Base-by-base conservation (phyloP, 2,329 filamentous ascomycete species). In the Colletotrichum sublineola region DNA sequence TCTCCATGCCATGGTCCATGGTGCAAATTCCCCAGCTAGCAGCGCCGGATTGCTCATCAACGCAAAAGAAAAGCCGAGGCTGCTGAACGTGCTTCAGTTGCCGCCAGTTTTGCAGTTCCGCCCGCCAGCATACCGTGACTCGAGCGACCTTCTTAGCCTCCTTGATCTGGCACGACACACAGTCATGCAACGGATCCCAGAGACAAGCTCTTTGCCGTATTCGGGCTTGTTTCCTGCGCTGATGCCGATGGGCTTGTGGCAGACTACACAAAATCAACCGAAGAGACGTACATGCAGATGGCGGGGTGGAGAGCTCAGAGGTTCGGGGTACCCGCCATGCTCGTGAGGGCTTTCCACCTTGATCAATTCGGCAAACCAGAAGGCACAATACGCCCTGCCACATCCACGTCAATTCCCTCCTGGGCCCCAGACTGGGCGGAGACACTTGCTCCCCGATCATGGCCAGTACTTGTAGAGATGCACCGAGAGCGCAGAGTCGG, bases 161-260 rank as follows among this genome's bases (percentile, higher is more conserved):
- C 44, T 67, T 1, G 63, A 67, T 7, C 5, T 36, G 4, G 58
- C 63, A 2, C 42, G 44, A 0, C 18, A 24, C 3, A 24, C 3
- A 67, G 52, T 9, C 52, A 12, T 1, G 76, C 78, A 2, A 75
- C 77, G 15, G 74, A 78, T 8, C 73, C 77, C 2, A 72, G 74
- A 3, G 78, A 79, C 56, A 79, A 78, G 60, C 53, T 79, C 0
- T 79, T 78, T 53, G 75, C 77, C 3, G 53, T 77, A 0, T 73
- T 76, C 18, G 77, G 77, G 1, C n/a, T 78, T 18, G 75, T 79
- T 29, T 61, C 64, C 20, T 76, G 77, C 55, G 55, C 74, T 1
- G 55, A 73, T 2, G 63, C 33, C 7, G 55, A 75, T 5, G 71
- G 74, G 0, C 42, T 71, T 6, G 36, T 63, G 2, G 64, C 76